Base-by-base conservation (phyloP, 2,329 filamentous ascomycete genomes). In the Tolypocladium cylindrosporum region DNA sequence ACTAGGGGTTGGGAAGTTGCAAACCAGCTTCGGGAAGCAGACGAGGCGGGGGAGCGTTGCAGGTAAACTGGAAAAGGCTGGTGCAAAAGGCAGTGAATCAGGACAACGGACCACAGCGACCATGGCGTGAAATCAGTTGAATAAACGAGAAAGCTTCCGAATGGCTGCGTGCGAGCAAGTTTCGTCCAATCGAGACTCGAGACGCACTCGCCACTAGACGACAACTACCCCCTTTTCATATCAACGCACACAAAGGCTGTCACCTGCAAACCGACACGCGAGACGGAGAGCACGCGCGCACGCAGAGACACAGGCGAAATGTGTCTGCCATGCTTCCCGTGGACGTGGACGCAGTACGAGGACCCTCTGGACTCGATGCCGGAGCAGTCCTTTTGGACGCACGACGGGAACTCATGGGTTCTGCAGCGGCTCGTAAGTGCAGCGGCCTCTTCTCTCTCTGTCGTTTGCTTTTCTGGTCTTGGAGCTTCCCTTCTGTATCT, bases 321-420 rank as follows among this genome's bases (percentile, higher is more conserved):
- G 80, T 84, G 80, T 64, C 71, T 81, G n/a, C 74, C 77, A 6
- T 81, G 78, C 64, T 82, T 80, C 68, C 75, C 79, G 0, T 77
- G 67, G 77, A 79, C 67, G 60, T 79, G 67, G 72, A 77, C 67
- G 66, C 77, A 81, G 60, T 75, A 77, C 39, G 74, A 77, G 59
- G 72, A 74, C 58, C 67, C 71, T 6, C 55, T 72, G 14, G 73
- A 75, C 51, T 60, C 62, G 34, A 62, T 74, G 63, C 72, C 73
- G 1, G 63, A 69, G 60, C 76, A 77, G 55, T 75, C 74, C 14
- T 66, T 72, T 34, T 80, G 77, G 76, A 72, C 70, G 34, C 65
- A 69, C 37, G 66, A 74, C 58, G 71, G 72, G 6, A 65, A 65
- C 36, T 57, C 57, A 14, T 75, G 72, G 72, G 65, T 71, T 41